Conservation (phyloP, 176 grass and related monocot species). For the Hsuehochloa calcarea region DNA sequence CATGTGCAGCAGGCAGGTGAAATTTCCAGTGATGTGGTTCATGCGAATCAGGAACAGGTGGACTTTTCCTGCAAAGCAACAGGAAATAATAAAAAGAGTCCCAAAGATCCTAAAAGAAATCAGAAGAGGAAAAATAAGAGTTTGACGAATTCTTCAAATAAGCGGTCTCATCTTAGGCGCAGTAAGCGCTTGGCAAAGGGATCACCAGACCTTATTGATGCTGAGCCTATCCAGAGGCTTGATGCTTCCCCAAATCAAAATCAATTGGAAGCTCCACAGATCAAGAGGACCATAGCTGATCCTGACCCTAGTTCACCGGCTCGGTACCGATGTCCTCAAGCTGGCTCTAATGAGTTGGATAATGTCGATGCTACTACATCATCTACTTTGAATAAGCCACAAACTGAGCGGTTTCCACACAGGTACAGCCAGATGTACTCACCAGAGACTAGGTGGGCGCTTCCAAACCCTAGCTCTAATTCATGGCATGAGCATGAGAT, state of each 20-base stretch:
- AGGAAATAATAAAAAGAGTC: conserved; percentile 15
- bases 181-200: conserved; percentile 38
- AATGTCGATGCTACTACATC: conserved; percentile 4
- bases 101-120: conserved; percentile 23
- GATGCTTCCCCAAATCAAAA: conserved; percentile 23
- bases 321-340: neutral
- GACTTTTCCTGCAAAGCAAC: neutral
- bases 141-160: conserved; percentile 20
- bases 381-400: neutral
- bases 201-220: neutral
- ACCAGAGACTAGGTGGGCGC: conserved; percentile 17
- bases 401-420: conserved; percentile 3
- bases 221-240: conserved; percentile 23
- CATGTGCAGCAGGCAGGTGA: conserved; percentile 18
- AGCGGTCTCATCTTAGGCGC: conserved; percentile 23
- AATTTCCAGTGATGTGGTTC: conserved; percentile 26
- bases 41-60: conserved; percentile 12
- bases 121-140: conserved; percentile 29
- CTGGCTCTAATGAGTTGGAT: conserved; percentile 6
- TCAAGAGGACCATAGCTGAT: conserved; percentile 10
- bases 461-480: conserved; percentile 24
- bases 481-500: conserved; percentile 41
- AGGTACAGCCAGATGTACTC: conserved; percentile 17
- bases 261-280: conserved; percentile 25
- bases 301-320: conserved; percentile 11